phyloP scores from a whole-genome alignment of 2,329 filamentous ascomycete species.

The Penicillium fuscoglaucum region DNA sequence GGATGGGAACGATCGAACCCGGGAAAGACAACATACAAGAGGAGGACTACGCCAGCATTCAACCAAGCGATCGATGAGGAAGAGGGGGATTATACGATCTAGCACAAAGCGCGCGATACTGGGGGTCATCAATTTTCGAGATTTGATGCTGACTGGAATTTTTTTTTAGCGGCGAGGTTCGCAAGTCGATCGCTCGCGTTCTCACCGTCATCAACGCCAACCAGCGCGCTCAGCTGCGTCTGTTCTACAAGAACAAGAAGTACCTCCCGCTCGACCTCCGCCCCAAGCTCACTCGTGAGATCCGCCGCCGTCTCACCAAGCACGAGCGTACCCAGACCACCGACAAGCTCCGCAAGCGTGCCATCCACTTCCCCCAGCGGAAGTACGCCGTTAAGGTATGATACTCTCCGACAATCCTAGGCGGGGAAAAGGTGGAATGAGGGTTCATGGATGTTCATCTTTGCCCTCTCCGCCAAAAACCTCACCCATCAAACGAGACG shows the following conservation, averaged over 20 bases:
- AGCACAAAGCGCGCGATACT: background rate
- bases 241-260: constrained; percentile 99
- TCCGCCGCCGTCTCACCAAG: constrained; percentile 90
- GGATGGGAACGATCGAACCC: constrained; percentile 10
- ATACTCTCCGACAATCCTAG: constrained; percentile 5
- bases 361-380: constrained; percentile 94
- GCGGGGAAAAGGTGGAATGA: background rate
- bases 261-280: constrained; percentile 98
- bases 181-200: constrained; percentile 98
- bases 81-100: background rate
- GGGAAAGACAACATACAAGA: constrained; percentile 3
- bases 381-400: constrained; percentile 98
- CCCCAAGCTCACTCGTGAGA: constrained; percentile 96
- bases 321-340: constrained; percentile 82
- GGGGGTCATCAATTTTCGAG: constrained; percentile 3
- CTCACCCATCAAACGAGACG: background rate
- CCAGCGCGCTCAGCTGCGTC: constrained; percentile 94
- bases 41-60: background rate
- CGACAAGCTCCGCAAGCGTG: constrained; percentile 96
- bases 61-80: background rate
- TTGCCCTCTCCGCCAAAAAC: background rate
- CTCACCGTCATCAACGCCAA: constrained; percentile 99
- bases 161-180: constrained; percentile 81
- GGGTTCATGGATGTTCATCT: background rate
- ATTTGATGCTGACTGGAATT: constrained; percentile 30